Evolutionary conservation across 345 rosid species (phyloP).

Genomic region (Populus davidiana): DNA sequence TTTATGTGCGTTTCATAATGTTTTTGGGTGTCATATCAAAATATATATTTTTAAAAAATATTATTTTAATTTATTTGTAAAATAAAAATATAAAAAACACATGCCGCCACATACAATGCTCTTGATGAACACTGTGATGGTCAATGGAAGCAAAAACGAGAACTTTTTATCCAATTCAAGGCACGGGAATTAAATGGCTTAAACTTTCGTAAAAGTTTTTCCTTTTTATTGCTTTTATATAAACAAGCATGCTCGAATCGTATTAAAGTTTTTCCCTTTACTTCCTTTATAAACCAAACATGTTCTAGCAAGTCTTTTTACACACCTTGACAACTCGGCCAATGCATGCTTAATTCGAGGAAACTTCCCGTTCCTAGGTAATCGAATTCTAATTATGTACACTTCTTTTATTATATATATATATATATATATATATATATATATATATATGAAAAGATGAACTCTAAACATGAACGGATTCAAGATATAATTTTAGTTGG

Average conservation of each 20-base stretch:
- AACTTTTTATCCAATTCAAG: conserved; percentile 41
- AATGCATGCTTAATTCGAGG: not conserved
- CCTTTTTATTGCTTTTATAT: conserved; percentile 34
- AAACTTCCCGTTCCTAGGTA: not conserved
- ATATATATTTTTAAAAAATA: no score
- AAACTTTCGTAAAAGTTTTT: conserved; percentile 38
- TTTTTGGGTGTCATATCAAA: no score
- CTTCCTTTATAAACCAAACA: conserved; percentile 7
- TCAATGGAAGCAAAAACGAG: conserved; percentile 45
- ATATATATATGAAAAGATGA: no score
- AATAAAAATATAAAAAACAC: no score
- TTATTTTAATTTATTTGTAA: no score
- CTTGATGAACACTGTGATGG: conserved; percentile 35
- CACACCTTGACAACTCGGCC: not conserved
- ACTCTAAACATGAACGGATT: no score
- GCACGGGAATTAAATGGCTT: conserved; percentile 27
- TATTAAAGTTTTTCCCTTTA: conserved; percentile 25
- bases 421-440: no score
- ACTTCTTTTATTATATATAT: no score
- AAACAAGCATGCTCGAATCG: conserved; percentile 34
- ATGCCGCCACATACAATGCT: no score
- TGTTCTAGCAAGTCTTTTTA: not conserved
- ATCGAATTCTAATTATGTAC: no score
- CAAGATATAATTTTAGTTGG: no score
- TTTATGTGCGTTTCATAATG: no score